These are phyloP conservation scores for Bipolaris victoriae DNA, from an alignment of 2,329 filamentous ascomycete genomes.

Conservation along the genomic window DNA sequence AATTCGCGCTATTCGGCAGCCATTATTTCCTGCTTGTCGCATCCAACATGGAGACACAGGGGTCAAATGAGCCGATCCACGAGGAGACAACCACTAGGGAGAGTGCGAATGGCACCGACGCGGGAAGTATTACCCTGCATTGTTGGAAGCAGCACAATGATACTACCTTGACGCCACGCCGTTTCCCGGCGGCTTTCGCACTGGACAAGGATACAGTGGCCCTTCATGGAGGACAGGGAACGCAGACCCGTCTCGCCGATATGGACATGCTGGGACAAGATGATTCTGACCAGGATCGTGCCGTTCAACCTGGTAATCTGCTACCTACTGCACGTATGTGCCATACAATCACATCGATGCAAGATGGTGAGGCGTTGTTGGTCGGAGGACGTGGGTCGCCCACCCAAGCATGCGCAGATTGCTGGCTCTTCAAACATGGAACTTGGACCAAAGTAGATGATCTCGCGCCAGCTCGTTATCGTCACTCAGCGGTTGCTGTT, in stretches of 20 bases:
- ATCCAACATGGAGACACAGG: conserved; percentile 47
- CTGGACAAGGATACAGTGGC: conserved; percentile 41
- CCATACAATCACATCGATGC: conserved; percentile 74
- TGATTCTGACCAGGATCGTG: conserved; percentile 28
- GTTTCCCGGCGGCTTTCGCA: conserved; percentile 50
- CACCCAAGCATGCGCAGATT: conserved; percentile 69
- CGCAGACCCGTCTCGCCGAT: conserved; percentile 56
- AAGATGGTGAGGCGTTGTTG: conserved; percentile 65
- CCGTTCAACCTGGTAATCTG: conserved; percentile 41
- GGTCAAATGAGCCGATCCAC: conserved; percentile 15
- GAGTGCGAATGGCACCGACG: conserved; percentile 6
- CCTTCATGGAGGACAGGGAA: conserved; percentile 55
- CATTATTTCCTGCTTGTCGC: conserved; percentile 85
- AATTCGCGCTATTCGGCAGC: conserved; percentile 81
- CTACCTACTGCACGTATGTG: conserved; percentile 63
- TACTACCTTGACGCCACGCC: conserved; percentile 36
- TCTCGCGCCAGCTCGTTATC: conserved; percentile 74
- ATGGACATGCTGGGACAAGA: conserved; percentile 49
- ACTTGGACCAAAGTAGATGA: conserved; percentile 69
- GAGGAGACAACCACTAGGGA: conserved; percentile 8
- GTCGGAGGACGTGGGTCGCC: conserved; percentile 82
- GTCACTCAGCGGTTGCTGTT: conserved; percentile 69
- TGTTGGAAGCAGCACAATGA: conserved; percentile 18
- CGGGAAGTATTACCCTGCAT: conserved; percentile 23
- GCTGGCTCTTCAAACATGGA: conserved; percentile 72